Conservation (phyloP, 805 yeast genomes). For the Sugiyamaella qingdaonensis region DNA sequence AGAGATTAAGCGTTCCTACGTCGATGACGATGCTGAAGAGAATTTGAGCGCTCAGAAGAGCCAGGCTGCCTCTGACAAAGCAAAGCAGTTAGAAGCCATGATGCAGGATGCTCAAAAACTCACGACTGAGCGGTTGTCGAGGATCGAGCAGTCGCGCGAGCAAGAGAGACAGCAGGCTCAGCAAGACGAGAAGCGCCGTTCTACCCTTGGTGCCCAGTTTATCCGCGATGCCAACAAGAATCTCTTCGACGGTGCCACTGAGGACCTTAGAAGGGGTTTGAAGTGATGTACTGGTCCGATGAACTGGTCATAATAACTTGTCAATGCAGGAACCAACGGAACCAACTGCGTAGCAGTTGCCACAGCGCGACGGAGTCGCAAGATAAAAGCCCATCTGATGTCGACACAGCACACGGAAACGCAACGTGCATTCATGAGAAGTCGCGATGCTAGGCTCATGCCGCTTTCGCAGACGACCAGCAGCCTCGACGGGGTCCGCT, state of each 20-base stretch:
- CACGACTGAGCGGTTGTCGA: conserved; percentile 12
- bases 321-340: too few species aligned
- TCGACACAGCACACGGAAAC: too few species aligned
- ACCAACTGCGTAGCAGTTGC: too few species aligned
- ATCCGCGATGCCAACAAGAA: conserved; percentile 6
- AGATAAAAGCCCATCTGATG: too few species aligned
- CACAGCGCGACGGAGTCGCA: too few species aligned
- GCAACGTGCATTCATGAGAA: too few species aligned
- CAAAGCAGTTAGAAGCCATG: conserved; percentile 19
- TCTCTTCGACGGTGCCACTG: conserved; percentile 4
- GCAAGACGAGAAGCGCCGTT: not conserved
- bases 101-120: conserved; percentile 18
- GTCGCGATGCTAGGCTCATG: too few species aligned
- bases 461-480: not conserved
- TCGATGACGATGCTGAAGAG: not conserved
- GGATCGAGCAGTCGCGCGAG: conserved; percentile 8
- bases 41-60: not conserved
- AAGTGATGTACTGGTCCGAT: not conserved
- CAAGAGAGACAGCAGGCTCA: conserved; percentile 6
- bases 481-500: conserved; percentile 18
- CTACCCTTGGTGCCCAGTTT: conserved; percentile 7
- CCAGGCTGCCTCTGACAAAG: conserved; percentile 3
- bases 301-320: too few species aligned
- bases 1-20: too few species aligned
- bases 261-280: conserved; percentile 3